phyloP scores from a whole-genome alignment of 192 early-diverging fungal species.

The Podochytrium sp. region DNA sequence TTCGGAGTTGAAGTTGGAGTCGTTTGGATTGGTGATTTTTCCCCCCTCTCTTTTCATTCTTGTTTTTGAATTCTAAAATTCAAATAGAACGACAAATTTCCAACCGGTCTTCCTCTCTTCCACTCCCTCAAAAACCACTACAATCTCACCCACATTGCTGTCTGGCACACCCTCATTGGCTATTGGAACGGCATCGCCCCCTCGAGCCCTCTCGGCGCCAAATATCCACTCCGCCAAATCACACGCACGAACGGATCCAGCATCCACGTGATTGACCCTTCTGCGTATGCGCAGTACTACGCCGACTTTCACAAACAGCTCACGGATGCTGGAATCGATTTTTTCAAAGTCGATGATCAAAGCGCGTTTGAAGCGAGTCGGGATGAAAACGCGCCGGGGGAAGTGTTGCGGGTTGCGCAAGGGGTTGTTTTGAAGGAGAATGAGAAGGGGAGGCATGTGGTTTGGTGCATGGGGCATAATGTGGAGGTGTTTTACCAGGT shows the following conservation, averaged over 20 bases:
- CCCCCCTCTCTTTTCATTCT: not conserved
- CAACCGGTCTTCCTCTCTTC: not conserved
- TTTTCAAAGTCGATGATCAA: slow-evolving; percentile 25
- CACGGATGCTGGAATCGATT: not conserved
- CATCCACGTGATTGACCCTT: not conserved
- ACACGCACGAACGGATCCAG: not conserved
- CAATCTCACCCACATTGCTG: not conserved
- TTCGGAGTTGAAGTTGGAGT: not conserved
- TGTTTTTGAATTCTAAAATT: not conserved
- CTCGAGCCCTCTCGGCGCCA: not conserved
- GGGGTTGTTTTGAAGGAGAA: not conserved
- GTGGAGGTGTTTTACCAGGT: slow-evolving; percentile 5
- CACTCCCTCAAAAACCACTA: not conserved
- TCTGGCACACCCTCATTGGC: slow-evolving; percentile 25
- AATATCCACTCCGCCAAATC: not conserved
- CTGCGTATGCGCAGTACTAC: not conserved
- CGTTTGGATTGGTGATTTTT: slow-evolving; percentile 20
- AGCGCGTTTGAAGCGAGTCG: not conserved
- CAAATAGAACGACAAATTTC: not conserved
- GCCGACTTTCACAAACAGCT: not conserved
- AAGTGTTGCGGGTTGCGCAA: not conserved
- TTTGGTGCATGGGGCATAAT: slow-evolving; percentile 28
- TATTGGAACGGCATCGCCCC: slow-evolving; percentile 17
- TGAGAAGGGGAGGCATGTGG: not conserved
- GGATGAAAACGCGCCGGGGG: not conserved